Conservation (phyloP, 78 protist genomes). For the slime mould (Dictyostelium discoideum) region dicty_2.7 NC_007091.3:2716001-2716500, state of each 20-base stretch:
- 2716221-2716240: background rate
- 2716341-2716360: no score
- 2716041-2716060: background rate
- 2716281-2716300: conserved; percentile 15
- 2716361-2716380: background rate
- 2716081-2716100: conserved; percentile 9
- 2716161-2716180: background rate
- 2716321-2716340: background rate
- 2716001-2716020: background rate
- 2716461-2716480: conserved; percentile 1
- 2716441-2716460: background rate
- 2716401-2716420: background rate
- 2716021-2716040: background rate
- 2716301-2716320: conserved; percentile 23
- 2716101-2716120: background rate
- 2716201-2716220: background rate
- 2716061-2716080: background rate
- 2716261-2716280: background rate
- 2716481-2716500: conserved; percentile 21
- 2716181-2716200: background rate
- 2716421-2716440: conserved; percentile 27
- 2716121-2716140: background rate
- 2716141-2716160: conserved; percentile 6
- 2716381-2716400: background rate
- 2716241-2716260: background rate